Percentiles rank a stretch among this genome's conserved stretches.
Evolutionary conservation across 257 asterid genomes (phyloP).

Genomic region (Gardenia jasminoides): DNA sequence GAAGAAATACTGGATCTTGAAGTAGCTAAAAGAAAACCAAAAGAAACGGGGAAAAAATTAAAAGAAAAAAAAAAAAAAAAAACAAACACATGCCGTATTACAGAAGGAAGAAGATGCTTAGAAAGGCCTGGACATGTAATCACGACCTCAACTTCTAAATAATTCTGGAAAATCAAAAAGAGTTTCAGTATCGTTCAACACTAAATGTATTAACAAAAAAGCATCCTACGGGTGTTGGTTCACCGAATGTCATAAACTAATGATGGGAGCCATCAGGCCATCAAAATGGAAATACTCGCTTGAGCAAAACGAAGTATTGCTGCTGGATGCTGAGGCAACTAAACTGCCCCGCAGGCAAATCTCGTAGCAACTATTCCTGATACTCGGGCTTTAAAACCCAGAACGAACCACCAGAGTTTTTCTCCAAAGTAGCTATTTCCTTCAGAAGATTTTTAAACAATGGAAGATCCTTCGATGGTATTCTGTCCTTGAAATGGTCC

Average conservation of each 20-base stretch:
- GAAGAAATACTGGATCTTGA: neutral
- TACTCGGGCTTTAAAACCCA: conserved; percentile 86
- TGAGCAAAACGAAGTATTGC: neutral
- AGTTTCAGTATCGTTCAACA: neutral
- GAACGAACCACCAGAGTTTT: conserved; percentile 51
- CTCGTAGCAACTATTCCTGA: conserved; percentile 30
- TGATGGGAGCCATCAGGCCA: neutral
- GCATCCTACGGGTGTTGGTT: neutral
- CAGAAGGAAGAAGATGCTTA: neutral
- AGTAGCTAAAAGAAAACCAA: no score
- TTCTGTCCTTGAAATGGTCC: conserved; percentile 64
- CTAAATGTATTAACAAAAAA: neutral
- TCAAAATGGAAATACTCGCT: no score
- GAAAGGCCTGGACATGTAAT: neutral
- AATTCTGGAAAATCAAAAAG: neutral
- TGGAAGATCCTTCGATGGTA: conserved; percentile 81
- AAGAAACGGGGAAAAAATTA: no score
- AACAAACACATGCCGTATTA: no score
- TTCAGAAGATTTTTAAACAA: conserved; percentile 82
- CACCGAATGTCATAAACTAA: neutral
- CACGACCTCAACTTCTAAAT: neutral
- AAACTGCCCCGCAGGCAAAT: neutral
- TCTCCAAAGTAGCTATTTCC: conserved; percentile 86
- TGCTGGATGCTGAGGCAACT: neutral
- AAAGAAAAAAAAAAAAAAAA: no score